These are phyloP conservation scores for Penicillium mononematosum DNA, from an alignment of 495 filamentous ascomycete genomes.

Conservation along the genomic window DNA sequence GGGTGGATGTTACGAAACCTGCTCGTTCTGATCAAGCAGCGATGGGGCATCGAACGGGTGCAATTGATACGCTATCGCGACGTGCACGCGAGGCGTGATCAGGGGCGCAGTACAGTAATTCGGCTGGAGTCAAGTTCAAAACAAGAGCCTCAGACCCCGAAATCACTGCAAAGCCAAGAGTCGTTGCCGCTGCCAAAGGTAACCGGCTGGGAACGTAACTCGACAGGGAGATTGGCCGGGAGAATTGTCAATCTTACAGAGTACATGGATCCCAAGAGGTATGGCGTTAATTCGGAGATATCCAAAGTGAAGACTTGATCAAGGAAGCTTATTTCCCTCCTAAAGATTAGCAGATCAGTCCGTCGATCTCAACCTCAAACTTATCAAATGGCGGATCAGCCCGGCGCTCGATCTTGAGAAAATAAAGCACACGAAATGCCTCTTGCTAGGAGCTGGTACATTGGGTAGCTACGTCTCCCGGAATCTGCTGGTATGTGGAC, in stretches of 20 bases:
- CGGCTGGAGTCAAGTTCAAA: conserved; percentile 56
- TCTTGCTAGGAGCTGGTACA: conserved; percentile 92
- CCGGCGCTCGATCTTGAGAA: conserved; percentile 82
- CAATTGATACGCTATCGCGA: conserved; percentile 93
- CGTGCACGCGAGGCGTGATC: conserved; percentile 67
- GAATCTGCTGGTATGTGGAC: conserved; percentile 63
- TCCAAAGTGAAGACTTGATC: background rate
- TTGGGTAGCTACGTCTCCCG: conserved; percentile 90
- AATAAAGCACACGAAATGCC: conserved; percentile 87
- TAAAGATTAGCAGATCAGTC: conserved; percentile 80
- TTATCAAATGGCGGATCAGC: conserved; percentile 98
- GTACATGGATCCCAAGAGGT: conserved; percentile 83
- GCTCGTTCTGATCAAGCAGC: conserved; percentile 75
- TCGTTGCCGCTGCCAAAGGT: conserved; percentile 68
- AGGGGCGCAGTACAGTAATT: conserved; percentile 76
- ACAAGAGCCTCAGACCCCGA: conserved; percentile 19
- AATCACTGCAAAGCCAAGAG: conserved; percentile 31
- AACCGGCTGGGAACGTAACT: conserved; percentile 92
- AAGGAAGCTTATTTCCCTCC: background rate
- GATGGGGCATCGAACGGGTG: conserved; percentile 73
- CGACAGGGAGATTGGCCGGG: conserved; percentile 68
- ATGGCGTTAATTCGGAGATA: conserved; percentile 7
- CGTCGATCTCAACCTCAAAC: conserved; percentile 95
- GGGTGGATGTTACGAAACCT: conserved; percentile 94
- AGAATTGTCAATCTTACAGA: conserved; percentile 77